Conservation (phyloP, 345 rosid species). For the Eucalyptus virginea region DNA sequence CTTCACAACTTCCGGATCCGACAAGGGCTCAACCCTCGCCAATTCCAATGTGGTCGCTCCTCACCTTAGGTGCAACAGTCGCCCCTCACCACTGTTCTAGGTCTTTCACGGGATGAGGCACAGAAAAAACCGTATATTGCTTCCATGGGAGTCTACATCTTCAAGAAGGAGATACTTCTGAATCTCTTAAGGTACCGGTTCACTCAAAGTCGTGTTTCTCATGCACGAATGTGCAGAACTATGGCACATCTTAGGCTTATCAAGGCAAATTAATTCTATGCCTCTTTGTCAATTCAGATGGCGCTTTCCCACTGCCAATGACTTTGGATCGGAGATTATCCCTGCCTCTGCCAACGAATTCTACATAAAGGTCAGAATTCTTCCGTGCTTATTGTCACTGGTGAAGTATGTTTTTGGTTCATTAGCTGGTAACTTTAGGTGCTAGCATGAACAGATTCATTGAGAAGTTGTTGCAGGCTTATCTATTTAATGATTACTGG, state of each 20-base stretch:
- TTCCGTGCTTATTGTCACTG: background rate
- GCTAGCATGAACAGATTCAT: background rate
- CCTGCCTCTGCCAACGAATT: constrained; percentile 83
- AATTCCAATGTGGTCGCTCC: too few relatives aligned
- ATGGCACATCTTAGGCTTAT: background rate
- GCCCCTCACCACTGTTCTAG: constrained; percentile 43
- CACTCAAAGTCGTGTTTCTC: background rate
- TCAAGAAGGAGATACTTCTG: constrained; percentile 88
- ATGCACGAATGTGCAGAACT: background rate
- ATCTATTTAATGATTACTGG: constrained; percentile 89
- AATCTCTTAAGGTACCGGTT: constrained; percentile 75
- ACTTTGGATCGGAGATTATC: constrained; percentile 90
- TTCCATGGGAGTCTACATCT: constrained; percentile 93
- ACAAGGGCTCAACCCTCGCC: too few relatives aligned
- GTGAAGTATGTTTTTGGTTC: background rate
- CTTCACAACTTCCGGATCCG: too few relatives aligned
- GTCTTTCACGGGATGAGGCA: constrained; percentile 75
- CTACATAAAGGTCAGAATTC: constrained; percentile 35
- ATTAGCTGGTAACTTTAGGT: background rate
- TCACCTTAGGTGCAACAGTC: too few relatives aligned
- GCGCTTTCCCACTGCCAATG: constrained; percentile 98
- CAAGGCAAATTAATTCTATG: background rate
- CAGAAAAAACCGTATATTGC: constrained; percentile 85
- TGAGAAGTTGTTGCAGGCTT: constrained; percentile 28
- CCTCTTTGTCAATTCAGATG: constrained; percentile 34